A percentile compares a stretch with the other conserved stretches of the same genome.
These are phyloP conservation scores for Aphanomyces euteiches DNA, from an alignment of 352 stramenopile genomes.

Conservation along the genomic window DNA sequence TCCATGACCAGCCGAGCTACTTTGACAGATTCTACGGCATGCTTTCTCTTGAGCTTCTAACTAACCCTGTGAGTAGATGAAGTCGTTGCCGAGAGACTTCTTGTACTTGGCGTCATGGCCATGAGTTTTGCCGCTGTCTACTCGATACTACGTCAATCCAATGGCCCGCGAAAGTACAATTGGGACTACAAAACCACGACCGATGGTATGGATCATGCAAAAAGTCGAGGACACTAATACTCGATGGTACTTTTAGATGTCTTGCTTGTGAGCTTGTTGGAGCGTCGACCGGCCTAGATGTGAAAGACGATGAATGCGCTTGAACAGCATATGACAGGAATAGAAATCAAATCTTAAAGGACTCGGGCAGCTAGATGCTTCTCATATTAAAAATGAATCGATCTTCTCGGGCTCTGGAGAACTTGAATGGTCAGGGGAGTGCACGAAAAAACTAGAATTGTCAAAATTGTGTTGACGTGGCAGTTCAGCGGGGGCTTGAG, in stretches of 20 bases:
- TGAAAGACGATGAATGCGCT: no score
- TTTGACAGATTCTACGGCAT: constrained; percentile 27
- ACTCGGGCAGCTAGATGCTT: no score
- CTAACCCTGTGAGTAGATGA: constrained; percentile 16
- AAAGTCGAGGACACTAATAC: no score
- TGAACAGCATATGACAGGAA: no score
- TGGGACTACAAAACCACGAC: not conserved
- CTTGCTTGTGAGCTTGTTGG: not conserved
- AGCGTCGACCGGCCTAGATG: not conserved
- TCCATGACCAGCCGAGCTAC: constrained; percentile 16
- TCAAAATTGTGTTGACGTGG: no score
- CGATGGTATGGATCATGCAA: not conserved
- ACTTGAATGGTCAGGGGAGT: no score
- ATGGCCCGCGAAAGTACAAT: not conserved
- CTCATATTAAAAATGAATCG: no score
- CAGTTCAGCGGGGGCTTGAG: no score
- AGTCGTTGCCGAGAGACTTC: not conserved
- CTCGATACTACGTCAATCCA: constrained; percentile 1
- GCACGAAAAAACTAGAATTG: no score
- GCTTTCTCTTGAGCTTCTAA: not conserved
- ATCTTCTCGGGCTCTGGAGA: no score
- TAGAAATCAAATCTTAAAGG: no score
- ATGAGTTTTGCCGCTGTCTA: constrained; percentile 7
- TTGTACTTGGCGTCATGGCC: constrained; percentile 15
- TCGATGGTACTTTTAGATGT: not conserved